Evolutionary conservation across 805 yeast species (phyloP), one percentile per base, ranked within the genome.

Genomic region (Candida ovalis): DNA sequence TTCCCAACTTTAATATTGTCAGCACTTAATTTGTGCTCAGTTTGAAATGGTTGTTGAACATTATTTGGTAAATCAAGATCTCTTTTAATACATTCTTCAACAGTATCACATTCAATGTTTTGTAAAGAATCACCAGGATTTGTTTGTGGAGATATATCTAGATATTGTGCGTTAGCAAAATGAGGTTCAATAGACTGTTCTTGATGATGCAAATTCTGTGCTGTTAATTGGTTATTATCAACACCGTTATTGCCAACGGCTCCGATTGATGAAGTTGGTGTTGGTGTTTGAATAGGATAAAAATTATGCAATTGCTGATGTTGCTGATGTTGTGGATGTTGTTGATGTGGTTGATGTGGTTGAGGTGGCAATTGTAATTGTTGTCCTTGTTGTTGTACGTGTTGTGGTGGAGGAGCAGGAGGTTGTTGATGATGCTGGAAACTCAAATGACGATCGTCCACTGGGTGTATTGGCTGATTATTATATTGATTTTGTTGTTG

Each of bases 141-240:
- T 10, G 49, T 50, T 5, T 36, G 32, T 6, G 56, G 49, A 12
- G 54, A 47, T 3, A 37, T 13, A 3, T 36, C 21, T 21, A 35
- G 8, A 18, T 5, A 35, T n/a, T 36, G 38, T 22, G 43, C 43
- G n/a, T 28, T 22, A 28, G 18, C 9, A 30, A 30, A 30, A 12
- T 30, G 5, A 17, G 35, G 5, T 12, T 30, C n/a, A 8, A 28
- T 12, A 17, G 12, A 12, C 4, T 23, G 46, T 19, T 12, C 19
- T 8, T 25, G 28, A 3, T 13, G 21, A 17, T 21, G 15, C 18
- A 38, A 28, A 13, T 30, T 38, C 6, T 28, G 39, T 6, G 46
- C 23, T 6, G 46, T 38, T 13, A 44, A 21, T 10, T 38, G 35
- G 35, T 30, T 30, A 12, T 6, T 17, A 4, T 30, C 21, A 7